Conservation (phyloP, 2,329 filamentous ascomycete genomes). For the Coniochaeta sp. region DNA sequence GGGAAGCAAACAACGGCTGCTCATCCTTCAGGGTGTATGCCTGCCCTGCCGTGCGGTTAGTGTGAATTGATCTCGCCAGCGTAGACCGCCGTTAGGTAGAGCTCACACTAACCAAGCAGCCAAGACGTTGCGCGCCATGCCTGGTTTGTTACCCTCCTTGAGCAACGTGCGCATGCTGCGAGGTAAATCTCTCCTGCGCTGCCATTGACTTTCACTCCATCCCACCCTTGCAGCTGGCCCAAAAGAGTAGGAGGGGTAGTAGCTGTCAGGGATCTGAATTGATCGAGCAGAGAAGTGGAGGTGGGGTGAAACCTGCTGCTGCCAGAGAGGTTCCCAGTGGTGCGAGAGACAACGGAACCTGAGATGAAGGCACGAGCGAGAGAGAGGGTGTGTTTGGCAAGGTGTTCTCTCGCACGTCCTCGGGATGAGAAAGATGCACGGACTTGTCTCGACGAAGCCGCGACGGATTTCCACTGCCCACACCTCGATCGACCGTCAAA, state of each 20-base stretch:
- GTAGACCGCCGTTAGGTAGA: not conserved
- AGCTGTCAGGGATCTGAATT: not conserved
- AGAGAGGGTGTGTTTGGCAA: not conserved
- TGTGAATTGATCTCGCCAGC: not conserved
- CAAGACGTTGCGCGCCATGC: not conserved
- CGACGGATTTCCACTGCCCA: not conserved
- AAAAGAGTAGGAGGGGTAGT: not conserved
- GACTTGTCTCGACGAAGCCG: not conserved
- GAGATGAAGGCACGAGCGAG: too few relatives aligned
- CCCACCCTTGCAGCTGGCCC: not conserved
- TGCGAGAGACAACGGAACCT: too few relatives aligned
- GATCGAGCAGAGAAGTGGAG: not conserved
- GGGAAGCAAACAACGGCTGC: conserved; percentile 9
- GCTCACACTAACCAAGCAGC: conserved; percentile 1
- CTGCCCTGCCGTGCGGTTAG: not conserved
- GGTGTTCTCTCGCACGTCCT: not conserved
- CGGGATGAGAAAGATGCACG: not conserved
- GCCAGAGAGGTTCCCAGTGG: not conserved
- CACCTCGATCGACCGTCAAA: not conserved
- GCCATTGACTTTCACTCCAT: not conserved
- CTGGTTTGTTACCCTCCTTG: not conserved
- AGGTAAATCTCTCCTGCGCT: conserved; percentile 4
- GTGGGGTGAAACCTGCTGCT: not conserved
- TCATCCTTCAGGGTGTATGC: not conserved
- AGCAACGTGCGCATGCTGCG: conserved; percentile 3